Base-by-base conservation (phyloP, 2,329 filamentous ascomycete species). In the Claviceps spartinae region DNA sequence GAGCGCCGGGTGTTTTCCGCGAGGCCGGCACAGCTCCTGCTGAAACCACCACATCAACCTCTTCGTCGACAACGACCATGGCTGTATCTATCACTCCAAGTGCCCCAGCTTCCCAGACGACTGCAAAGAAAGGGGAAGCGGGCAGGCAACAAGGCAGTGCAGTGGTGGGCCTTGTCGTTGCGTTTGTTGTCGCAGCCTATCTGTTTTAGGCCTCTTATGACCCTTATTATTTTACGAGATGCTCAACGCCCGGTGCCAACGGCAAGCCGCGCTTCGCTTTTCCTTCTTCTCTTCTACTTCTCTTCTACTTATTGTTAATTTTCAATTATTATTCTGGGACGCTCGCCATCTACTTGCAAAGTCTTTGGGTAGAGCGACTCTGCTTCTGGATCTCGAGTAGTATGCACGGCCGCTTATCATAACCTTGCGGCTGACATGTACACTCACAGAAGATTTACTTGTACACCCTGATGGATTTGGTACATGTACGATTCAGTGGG, bases 131-230 rank as follows among this genome's bases (percentile, higher is more conserved):
- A 58, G 76, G 67, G 55, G 74, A 77, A 56, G 67, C 65, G 50
- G 73, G 70, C 20, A 67, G 68, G 16, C 72, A 71, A 46, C 71
- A 77, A 57, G 72, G 73, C 48, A 72, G 72, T 48, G 75, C 77
- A 48, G 63, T 78, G 41, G 76, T 70, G 7, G 76, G 78, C 46
- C 68, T 81, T 22, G 66, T 81, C 44, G 69, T 81, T 46, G 78
- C 77, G 50, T 69, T 81, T 45, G 67, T 79, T 36, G 77, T 75
- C 24, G 72, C 76, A 26, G 70, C 71, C 16, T 75, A 69, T 58
- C 65, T 77, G 56, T 71, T 73, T 56, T 78, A 64, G 44, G 16
- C 13, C 6, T 24, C n/a, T 47, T 7, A 41, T 38, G 18, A 51
- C 41, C 42, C 14, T 9, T 34, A 16, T 42, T 5, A 26, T 49